Conservation (phyloP, 495 filamentous ascomycete species). For the Terfezia claveryi region DNA sequence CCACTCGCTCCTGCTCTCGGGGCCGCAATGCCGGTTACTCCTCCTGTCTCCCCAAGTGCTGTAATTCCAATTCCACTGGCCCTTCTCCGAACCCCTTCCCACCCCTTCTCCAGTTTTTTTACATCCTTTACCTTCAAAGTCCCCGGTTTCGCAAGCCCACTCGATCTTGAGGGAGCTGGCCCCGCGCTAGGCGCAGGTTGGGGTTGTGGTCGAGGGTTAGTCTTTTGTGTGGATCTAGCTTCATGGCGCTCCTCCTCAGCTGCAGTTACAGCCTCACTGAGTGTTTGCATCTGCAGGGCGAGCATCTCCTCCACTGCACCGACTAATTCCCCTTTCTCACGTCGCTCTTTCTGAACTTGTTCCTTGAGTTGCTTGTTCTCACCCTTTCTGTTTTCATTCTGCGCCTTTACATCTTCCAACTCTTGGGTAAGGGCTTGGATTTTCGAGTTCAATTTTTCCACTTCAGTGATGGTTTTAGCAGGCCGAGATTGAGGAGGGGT, state of each 20-base stretch:
- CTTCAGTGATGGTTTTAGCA: background rate
- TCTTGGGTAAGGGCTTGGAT: background rate
- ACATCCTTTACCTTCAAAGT: background rate
- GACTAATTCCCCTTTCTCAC: slow-evolving; percentile 90
- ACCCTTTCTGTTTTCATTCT: slow-evolving; percentile 48
- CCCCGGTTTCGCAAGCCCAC: background rate
- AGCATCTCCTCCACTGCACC: slow-evolving; percentile 78
- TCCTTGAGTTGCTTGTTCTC: slow-evolving; percentile 46
- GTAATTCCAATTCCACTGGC: background rate
- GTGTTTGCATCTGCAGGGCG: slow-evolving; percentile 24
- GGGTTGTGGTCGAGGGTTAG: background rate
- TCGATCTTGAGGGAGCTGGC: background rate
- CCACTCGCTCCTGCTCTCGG: background rate
- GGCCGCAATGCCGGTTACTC: background rate
- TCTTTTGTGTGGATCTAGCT: background rate
- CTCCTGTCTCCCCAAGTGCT: background rate
- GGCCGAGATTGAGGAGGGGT: background rate
- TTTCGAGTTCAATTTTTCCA: too few species aligned
- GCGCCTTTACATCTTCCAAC: slow-evolving; percentile 8
- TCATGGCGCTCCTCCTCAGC: background rate
- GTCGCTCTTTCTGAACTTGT: slow-evolving; percentile 55
- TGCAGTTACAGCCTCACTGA: background rate
- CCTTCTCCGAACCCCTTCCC: background rate
- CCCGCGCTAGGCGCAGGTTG: background rate
- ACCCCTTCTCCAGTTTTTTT: background rate